phyloP scores from a whole-genome alignment of 2,329 filamentous ascomycete species.

The Alternaria metachromatica region DNA sequence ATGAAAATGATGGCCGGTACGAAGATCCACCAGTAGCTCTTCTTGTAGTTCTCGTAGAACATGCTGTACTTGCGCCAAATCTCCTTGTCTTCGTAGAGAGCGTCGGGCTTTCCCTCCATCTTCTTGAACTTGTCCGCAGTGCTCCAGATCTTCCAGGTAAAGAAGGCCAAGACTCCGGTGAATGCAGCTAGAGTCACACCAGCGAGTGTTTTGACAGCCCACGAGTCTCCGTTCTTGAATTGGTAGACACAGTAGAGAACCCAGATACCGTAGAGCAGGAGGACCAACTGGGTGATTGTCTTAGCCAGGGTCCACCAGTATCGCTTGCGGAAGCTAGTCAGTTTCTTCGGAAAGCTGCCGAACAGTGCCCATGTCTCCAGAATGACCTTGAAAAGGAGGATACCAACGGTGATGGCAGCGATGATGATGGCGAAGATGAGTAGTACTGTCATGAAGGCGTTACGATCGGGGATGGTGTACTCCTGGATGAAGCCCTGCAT shows the following conservation, averaged over 20 bases:
- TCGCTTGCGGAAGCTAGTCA: constrained; percentile 87
- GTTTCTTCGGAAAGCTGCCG: constrained; percentile 79
- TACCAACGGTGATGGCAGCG: constrained; percentile 80
- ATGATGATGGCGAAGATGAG: constrained; percentile 88
- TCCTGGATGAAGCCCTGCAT: constrained; percentile 85
- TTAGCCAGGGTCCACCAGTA: constrained; percentile 95
- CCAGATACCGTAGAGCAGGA: constrained; percentile 94
- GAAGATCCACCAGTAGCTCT: constrained; percentile 96
- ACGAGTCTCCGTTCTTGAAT: constrained; percentile 91
- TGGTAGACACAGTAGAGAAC: constrained; percentile 96
- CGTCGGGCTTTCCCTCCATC: constrained; percentile 72
- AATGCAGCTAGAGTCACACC: constrained; percentile 81
- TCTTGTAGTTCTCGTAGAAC: constrained; percentile 96
- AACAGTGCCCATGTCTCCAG: constrained; percentile 92
- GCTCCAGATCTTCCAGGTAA: constrained; percentile 81
- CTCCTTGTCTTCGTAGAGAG: constrained; percentile 85
- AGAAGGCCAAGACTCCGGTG: constrained; percentile 80
- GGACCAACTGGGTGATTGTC: constrained; percentile 86
- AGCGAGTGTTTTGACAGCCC: constrained; percentile 86
- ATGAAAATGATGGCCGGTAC: constrained; percentile 88
- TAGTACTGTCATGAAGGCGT: constrained; percentile 95
- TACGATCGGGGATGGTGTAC: constrained; percentile 82
- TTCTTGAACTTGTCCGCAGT: constrained; percentile 77
- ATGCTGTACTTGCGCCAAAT: constrained; percentile 95
- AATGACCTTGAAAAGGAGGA: constrained; percentile 88